Base-by-base conservation (phyloP, 202 grass and related monocot genomes). In the Dendrocalamus latiflorus region DNA sequence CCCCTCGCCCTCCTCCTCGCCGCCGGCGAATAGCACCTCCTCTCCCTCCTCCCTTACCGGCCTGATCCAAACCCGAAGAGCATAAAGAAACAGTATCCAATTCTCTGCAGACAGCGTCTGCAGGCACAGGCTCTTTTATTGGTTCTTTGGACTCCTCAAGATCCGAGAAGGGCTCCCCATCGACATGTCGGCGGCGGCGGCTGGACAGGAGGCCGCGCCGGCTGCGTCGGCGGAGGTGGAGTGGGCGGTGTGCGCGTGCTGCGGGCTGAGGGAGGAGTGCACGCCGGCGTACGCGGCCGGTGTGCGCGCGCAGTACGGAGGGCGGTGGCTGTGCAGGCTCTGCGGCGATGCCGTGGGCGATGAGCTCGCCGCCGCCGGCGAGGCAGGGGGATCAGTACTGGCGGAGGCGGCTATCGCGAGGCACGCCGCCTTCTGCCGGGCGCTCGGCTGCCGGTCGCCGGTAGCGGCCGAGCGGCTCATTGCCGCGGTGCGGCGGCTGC, bases 241-340 rank as follows among this genome's bases (percentile, higher is more conserved):
- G 78, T 94, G 85, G 65, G 86, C 78, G 71, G 82, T 75, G 62
- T 94, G 92, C 87, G 87, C 87, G 72, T 94, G 92, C 84, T 94
- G 92, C 60, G 89, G 92, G 54, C 80, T 94, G 41, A 83, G 72
- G 51, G 92, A 94, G 87, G 92, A 94, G 86, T 94, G 92, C 68
- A 94, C 92, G 41, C 81, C 87, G 36, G 87, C 86, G 44, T 94
- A 94, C 86, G 90, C 85, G 33, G 82, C 77, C 38, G 86, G 87
- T 13, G 87, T 94, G 54, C 92, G 89, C 30, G 84, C 70, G 56
- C 82, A 53, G 92, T 91, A 79, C 81, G 88, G 83, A 16, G 89
- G 89, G 33, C 71, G 62, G 62, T 94, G 92, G 92, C 85, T 91
- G 16, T 94, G 92, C 82, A 89, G 92, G 8, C 81, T 94, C 33